These are phyloP conservation scores for Saturnispora ahearnii DNA, from an alignment of 805 yeast genomes.

Conservation along the genomic window DNA sequence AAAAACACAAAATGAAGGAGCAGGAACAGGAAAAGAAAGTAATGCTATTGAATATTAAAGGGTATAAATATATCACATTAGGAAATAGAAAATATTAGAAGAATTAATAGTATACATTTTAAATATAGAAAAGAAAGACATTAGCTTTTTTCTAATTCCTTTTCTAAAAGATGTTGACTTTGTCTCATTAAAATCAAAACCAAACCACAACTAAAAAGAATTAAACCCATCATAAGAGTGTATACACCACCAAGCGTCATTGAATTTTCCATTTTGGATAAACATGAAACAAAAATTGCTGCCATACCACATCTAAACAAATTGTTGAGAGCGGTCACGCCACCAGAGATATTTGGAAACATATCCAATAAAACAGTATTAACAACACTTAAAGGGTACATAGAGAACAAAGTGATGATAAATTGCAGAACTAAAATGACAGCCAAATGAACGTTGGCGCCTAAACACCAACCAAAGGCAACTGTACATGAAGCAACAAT, in stretches of 20 bases:
- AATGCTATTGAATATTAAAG: too few species aligned
- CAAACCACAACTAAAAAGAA: slow-evolving; percentile 10
- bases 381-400: slow-evolving; percentile 48
- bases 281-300: slow-evolving; percentile 61
- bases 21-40: too few species aligned
- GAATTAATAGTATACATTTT: background rate
- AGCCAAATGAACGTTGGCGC: slow-evolving; percentile 37
- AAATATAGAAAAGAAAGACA: background rate
- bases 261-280: slow-evolving; percentile 46
- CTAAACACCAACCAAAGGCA: slow-evolving; percentile 65
- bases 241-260: slow-evolving; percentile 72
- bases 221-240: slow-evolving; percentile 56
- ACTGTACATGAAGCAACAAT: slow-evolving; percentile 35
- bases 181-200: slow-evolving; percentile 13
- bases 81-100: background rate
- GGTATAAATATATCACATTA: background rate
- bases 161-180: slow-evolving; percentile 16
- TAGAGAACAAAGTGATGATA: slow-evolving; percentile 48
- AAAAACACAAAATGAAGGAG: too few species aligned
- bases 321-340: slow-evolving; percentile 67
- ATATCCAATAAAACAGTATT: slow-evolving; percentile 70
- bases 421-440: slow-evolving; percentile 52
- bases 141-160: background rate
- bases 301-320: slow-evolving; percentile 63
- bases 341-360: slow-evolving; percentile 59